A percentile compares a stretch with the other conserved stretches of the same genome.
Evolutionary conservation across 345 rosid genomes (phyloP).

Genomic region (Hypericum androsaemum): DNA sequence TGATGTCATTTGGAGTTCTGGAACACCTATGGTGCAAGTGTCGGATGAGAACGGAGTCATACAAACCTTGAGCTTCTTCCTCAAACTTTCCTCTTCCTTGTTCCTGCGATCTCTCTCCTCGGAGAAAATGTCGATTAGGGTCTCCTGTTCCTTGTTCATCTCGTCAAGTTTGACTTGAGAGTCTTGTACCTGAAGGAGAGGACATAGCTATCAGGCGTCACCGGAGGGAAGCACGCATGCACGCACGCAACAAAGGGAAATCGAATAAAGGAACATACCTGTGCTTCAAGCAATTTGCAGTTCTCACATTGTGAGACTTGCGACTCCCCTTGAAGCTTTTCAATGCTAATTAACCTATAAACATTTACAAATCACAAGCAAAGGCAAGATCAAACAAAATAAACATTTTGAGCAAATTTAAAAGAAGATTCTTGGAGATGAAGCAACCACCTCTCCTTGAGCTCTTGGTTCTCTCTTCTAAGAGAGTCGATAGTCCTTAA

Average conservation of each 20-base stretch:
- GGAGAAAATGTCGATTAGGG: conserved; percentile 11
- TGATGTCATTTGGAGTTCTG: not conserved
- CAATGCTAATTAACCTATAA: not conserved
- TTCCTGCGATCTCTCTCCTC: conserved; percentile 28
- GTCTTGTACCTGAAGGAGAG: conserved; percentile 22
- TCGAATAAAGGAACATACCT: conserved; percentile 16
- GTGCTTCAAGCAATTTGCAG: conserved; percentile 21
- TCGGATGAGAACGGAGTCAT: not conserved
- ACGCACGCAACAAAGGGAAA: not conserved
- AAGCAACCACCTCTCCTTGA: conserved; percentile 17
- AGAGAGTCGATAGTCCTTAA: conserved; percentile 5
- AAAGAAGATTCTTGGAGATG: not conserved
- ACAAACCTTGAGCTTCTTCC: conserved; percentile 29
- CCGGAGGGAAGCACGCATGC: conserved; percentile 1
- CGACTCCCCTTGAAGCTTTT: conserved; percentile 6
- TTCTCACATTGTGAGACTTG: conserved; percentile 13
- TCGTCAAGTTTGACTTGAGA: conserved; percentile 12
- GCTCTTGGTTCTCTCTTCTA: conserved; percentile 13
- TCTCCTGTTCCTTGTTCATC: conserved; percentile 6
- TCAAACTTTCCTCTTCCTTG: conserved; percentile 24
- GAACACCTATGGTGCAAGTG: not conserved
- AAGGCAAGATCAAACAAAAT: not conserved
- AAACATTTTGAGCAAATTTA: not conserved
- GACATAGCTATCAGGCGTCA: not conserved
- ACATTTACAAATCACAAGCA: conserved; percentile 13